phyloP scores from a whole-genome alignment of 2,329 filamentous ascomycete genomes.

The Lasiodiplodia theobromae region DNA sequence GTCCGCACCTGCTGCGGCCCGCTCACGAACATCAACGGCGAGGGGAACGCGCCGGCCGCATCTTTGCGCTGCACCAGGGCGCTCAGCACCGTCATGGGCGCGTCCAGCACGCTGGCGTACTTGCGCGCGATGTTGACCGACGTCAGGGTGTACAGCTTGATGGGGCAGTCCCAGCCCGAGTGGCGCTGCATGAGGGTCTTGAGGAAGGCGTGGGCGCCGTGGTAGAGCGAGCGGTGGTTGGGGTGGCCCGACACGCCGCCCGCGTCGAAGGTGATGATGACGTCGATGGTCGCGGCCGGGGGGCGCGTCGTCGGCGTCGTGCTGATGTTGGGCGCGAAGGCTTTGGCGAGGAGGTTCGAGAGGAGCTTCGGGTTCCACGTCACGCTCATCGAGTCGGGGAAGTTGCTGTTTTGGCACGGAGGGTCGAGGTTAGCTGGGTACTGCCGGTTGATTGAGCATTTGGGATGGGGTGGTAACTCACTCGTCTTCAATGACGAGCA shows the following conservation, averaged over 20 bases:
- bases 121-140: slow-evolving; percentile 78
- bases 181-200: slow-evolving; percentile 68
- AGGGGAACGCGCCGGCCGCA: slow-evolving; percentile 62
- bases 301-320: slow-evolving; percentile 50
- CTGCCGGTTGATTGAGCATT: neutral
- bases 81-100: slow-evolving; percentile 71
- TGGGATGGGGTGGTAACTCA: slow-evolving; percentile 44
- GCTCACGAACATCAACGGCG: slow-evolving; percentile 74
- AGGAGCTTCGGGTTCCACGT: slow-evolving; percentile 78
- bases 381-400: slow-evolving; percentile 87
- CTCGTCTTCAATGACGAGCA: slow-evolving; percentile 84
- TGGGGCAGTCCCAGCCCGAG: slow-evolving; percentile 71
- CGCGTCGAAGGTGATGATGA: slow-evolving; percentile 89
- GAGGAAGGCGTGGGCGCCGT: slow-evolving; percentile 79
- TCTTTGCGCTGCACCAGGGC: slow-evolving; percentile 55
- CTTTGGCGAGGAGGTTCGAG: slow-evolving; percentile 70
- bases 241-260: slow-evolving; percentile 84
- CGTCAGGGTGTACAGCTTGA: slow-evolving; percentile 85
- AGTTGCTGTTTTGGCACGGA: slow-evolving; percentile 59
- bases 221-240: slow-evolving; percentile 90
- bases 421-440: slow-evolving; percentile 17
- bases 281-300: slow-evolving; percentile 71
- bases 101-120: slow-evolving; percentile 80
- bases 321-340: slow-evolving; percentile 73
- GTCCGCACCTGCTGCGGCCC: slow-evolving; percentile 67